Conservation (phyloP, 2,329 filamentous ascomycete genomes). For the Cladosporium halotolerans region DNA sequence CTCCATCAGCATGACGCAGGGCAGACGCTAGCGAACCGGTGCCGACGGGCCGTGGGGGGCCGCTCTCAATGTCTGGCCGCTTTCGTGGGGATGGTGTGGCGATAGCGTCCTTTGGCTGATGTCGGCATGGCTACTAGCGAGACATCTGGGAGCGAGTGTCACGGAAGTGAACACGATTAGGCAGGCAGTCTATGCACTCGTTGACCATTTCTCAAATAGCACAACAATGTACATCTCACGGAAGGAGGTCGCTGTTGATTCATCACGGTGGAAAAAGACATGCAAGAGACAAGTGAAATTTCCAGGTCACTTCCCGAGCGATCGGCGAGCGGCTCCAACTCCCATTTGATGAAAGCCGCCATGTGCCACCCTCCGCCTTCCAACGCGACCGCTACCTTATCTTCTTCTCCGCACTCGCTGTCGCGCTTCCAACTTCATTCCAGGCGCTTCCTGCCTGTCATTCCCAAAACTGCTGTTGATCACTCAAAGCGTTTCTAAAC, state of each 20-base stretch:
- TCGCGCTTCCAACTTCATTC: neutral
- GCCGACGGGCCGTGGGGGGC: slow-evolving; percentile 2
- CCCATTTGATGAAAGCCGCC: neutral
- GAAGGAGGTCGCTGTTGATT: neutral
- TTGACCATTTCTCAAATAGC: neutral
- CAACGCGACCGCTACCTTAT: neutral
- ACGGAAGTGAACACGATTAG: neutral
- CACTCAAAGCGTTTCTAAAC: neutral
- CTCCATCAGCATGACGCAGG: neutral
- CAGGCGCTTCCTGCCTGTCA: neutral
- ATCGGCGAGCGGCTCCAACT: neutral
- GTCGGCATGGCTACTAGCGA: neutral
- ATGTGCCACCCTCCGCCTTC: neutral
- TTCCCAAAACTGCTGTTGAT: neutral
- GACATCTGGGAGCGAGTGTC: neutral
- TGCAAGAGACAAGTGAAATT: neutral
- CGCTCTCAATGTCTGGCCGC: neutral
- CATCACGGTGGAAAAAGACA: neutral
- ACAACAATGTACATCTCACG: neutral
- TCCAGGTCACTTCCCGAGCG: neutral
- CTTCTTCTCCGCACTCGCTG: neutral
- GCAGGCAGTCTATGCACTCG: neutral
- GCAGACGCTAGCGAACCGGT: neutral
- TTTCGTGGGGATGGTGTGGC: neutral
- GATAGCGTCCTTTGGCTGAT: neutral